Percentiles rank a stretch among this genome's conserved stretches.
phyloP scores from a whole-genome alignment of 1,284 basidiomycete species.

The Trametes pubescens region DNA sequence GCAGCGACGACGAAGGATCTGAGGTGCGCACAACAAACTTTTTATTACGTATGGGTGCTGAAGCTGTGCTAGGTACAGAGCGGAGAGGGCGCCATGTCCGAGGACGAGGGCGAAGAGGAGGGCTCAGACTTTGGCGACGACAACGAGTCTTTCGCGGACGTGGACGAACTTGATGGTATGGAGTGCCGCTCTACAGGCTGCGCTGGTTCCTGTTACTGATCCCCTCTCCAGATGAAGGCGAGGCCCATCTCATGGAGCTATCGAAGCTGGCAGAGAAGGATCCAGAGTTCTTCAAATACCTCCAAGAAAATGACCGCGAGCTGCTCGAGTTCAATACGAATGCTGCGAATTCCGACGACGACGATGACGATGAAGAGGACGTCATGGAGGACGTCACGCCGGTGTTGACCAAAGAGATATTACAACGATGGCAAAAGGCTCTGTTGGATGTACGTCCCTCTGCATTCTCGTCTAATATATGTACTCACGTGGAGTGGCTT shows the following conservation, averaged over 20 bases:
- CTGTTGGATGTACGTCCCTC: slow-evolving; percentile 77
- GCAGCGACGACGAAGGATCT: slow-evolving; percentile 55
- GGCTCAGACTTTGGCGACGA: slow-evolving; percentile 64
- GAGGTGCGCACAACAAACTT: background rate
- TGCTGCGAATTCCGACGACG: slow-evolving; percentile 39
- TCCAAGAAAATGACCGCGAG: slow-evolving; percentile 95
- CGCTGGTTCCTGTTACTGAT: background rate
- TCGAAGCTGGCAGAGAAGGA: slow-evolving; percentile 94
- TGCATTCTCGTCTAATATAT: background rate
- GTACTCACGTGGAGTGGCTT: background rate
- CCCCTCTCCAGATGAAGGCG: slow-evolving; percentile 64
- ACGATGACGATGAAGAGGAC: slow-evolving; percentile 53
- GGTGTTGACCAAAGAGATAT: slow-evolving; percentile 76
- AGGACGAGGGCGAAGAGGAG: slow-evolving; percentile 51
- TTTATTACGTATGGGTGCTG: slow-evolving; percentile 8
- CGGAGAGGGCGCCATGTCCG: slow-evolving; percentile 37
- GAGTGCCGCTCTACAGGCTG: background rate
- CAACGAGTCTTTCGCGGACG: slow-evolving; percentile 75
- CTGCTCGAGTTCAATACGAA: slow-evolving; percentile 80
- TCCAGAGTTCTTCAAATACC: slow-evolving; percentile 98
- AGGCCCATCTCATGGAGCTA: slow-evolving; percentile 82
- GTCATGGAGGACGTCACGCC: slow-evolving; percentile 56
- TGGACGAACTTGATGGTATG: slow-evolving; percentile 79
- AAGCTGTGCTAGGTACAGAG: slow-evolving; percentile 18
- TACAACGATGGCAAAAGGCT: slow-evolving; percentile 91